phyloP scores from a whole-genome alignment of 1,284 basidiomycete genomes.

The Agroathelia rolfsii region DNA sequence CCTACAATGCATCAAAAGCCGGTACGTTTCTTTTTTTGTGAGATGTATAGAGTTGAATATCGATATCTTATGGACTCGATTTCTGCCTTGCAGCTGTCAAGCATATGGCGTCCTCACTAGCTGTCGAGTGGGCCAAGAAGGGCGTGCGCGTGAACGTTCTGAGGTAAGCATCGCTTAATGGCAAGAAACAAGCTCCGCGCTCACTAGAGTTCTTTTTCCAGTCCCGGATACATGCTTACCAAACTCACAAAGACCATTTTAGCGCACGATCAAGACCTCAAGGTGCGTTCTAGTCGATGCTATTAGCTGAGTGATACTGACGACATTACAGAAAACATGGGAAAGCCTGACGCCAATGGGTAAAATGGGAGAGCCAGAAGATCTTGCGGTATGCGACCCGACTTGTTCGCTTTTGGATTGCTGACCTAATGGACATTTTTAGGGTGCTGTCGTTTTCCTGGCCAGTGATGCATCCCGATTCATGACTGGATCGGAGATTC shows the following conservation, averaged over 20 bases:
- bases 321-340: conserved; percentile 65
- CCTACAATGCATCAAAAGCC: conserved; percentile 93
- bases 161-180: conserved; percentile 33
- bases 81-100: conserved; percentile 50
- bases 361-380: conserved; percentile 72
- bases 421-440: conserved; percentile 10
- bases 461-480: conserved; percentile 80
- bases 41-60: conserved; percentile 6
- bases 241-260: conserved; percentile 77
- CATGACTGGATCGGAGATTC: conserved; percentile 78
- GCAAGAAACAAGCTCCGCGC: conserved; percentile 7
- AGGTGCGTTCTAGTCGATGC: conserved; percentile 32
- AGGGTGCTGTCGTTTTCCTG: conserved; percentile 81
- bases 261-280: conserved; percentile 60
- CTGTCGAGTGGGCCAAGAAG: conserved; percentile 84
- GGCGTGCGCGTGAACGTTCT: conserved; percentile 77
- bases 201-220: conserved; percentile 25
- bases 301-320: conserved; percentile 6
- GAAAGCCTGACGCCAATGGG: conserved; percentile 87
- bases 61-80: conserved; percentile 4
- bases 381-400: conserved; percentile 46
- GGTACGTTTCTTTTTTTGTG: conserved; percentile 31
- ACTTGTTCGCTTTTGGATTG: conserved; percentile 1
- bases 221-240: conserved; percentile 87
- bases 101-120: conserved; percentile 81